phyloP scores from a whole-genome alignment of 2,329 filamentous ascomycete species.

The Stachybotrys chartarum region DNA sequence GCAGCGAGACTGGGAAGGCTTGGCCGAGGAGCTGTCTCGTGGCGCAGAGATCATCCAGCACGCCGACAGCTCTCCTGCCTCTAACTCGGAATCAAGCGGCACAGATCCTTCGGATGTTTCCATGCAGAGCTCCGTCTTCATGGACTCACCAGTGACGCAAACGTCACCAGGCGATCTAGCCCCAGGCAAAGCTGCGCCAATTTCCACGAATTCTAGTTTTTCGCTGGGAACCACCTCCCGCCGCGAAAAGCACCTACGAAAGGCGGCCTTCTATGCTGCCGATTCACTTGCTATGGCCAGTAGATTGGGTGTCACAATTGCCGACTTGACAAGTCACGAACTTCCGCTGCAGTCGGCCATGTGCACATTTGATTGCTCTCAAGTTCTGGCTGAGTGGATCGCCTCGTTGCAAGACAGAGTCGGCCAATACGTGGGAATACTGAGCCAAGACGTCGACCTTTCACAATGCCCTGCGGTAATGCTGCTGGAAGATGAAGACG shows the following conservation, averaged over 20 bases:
- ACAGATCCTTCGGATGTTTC: constrained; percentile 41
- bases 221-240: constrained; percentile 48
- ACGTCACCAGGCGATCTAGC: constrained; percentile 40
- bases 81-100: constrained; percentile 35
- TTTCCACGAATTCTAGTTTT: constrained; percentile 11
- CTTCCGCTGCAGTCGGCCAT: constrained; percentile 85
- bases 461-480: constrained; percentile 78
- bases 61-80: constrained; percentile 53
- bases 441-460: constrained; percentile 79
- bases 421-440: constrained; percentile 78
- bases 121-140: constrained; percentile 36
- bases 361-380: constrained; percentile 89
- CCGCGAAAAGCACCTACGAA: constrained; percentile 80
- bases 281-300: constrained; percentile 87
- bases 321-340: constrained; percentile 75
- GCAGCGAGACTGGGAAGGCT: constrained; percentile 86
- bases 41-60: constrained; percentile 71
- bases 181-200: constrained; percentile 19
- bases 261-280: constrained; percentile 91
- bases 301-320: constrained; percentile 77
- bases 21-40: constrained; percentile 78
- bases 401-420: constrained; percentile 89
- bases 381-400: constrained; percentile 91
- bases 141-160: constrained; percentile 46
- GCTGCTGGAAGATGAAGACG: constrained; percentile 86